Evolutionary conservation across 1,284 basidiomycete species (phyloP).

Genomic region (Malassezia caprae): DNA sequence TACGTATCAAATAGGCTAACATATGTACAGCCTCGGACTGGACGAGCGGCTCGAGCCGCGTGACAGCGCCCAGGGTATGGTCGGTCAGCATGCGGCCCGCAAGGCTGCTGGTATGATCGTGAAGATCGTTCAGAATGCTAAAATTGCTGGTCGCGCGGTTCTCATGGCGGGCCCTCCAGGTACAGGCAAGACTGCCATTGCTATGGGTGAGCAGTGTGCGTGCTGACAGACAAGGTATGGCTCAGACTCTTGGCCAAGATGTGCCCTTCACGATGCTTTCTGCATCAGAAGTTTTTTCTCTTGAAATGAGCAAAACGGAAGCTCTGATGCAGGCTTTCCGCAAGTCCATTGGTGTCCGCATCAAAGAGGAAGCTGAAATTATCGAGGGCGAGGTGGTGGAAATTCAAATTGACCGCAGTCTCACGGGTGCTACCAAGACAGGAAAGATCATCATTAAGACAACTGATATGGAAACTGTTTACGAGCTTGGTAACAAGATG

Average conservation of each 20-base stretch:
- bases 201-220: conserved; percentile 53
- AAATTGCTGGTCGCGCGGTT: conserved; percentile 87
- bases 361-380: conserved; percentile 93
- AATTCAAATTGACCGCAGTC: conserved; percentile 90
- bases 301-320: conserved; percentile 93
- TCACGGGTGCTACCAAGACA: conserved; percentile 95
- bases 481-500: conserved; percentile 98
- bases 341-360: conserved; percentile 86
- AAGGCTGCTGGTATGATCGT: conserved; percentile 95
- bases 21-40: conserved; percentile 67
- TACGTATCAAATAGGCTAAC: not conserved
- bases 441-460: conserved; percentile 96
- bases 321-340: conserved; percentile 92
- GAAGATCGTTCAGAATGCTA: conserved; percentile 92
- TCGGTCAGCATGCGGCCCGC: conserved; percentile 85
- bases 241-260: conserved; percentile 80
- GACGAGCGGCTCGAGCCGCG: conserved; percentile 82
- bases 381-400: conserved; percentile 98
- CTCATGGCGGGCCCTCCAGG: conserved; percentile 91
- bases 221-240: conserved; percentile 60
- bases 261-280: conserved; percentile 97
- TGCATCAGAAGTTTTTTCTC: conserved; percentile 90
- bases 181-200: conserved; percentile 94
- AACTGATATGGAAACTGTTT: conserved; percentile 99
- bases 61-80: conserved; percentile 79